Percentiles rank a stretch among this genome's conserved stretches.
Evolutionary conservation across 2,329 filamentous ascomycete genomes (phyloP).

Genomic region (Colletotrichum graminicola): DNA sequence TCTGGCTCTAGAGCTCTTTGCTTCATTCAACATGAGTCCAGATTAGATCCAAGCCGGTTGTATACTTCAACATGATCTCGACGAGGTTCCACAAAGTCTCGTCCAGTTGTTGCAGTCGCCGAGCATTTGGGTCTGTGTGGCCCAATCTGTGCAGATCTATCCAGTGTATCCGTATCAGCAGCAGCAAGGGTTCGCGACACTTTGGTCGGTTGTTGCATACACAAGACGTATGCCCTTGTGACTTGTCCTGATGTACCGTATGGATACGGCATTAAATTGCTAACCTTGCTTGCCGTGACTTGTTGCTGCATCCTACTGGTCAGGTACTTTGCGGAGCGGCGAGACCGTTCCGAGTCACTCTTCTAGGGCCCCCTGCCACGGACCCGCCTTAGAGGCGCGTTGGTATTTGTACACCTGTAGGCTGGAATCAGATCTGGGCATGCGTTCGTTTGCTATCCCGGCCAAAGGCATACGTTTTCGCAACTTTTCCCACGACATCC

Average conservation of each 20-base stretch:
- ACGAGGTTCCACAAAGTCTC: neutral
- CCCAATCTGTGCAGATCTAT: neutral
- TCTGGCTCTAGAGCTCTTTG: slow-evolving; percentile 7
- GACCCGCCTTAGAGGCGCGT: slow-evolving; percentile 34
- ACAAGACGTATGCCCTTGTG: slow-evolving; percentile 15
- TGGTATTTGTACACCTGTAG: slow-evolving; percentile 26
- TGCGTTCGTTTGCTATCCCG: slow-evolving; percentile 37
- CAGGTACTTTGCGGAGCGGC: slow-evolving; percentile 28
- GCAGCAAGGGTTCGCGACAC: neutral
- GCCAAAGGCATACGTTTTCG: slow-evolving; percentile 41
- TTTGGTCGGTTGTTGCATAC: neutral
- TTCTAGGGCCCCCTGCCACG: slow-evolving; percentile 32
- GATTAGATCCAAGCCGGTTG: neutral
- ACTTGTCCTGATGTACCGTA: neutral
- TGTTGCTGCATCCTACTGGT: slow-evolving; percentile 13
- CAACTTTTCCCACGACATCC: slow-evolving; percentile 33
- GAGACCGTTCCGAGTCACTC: slow-evolving; percentile 27
- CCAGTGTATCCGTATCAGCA: neutral
- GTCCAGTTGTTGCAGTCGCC: neutral
- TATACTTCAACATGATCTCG: neutral
- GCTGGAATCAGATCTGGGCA: slow-evolving; percentile 32
- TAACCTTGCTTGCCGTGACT: slow-evolving; percentile 11
- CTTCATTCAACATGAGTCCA: neutral
- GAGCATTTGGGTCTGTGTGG: neutral
- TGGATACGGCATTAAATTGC: slow-evolving; percentile 14